Conservation (phyloP, 768 basidiomycete genomes). For the Inosperma sp. region DNA sequence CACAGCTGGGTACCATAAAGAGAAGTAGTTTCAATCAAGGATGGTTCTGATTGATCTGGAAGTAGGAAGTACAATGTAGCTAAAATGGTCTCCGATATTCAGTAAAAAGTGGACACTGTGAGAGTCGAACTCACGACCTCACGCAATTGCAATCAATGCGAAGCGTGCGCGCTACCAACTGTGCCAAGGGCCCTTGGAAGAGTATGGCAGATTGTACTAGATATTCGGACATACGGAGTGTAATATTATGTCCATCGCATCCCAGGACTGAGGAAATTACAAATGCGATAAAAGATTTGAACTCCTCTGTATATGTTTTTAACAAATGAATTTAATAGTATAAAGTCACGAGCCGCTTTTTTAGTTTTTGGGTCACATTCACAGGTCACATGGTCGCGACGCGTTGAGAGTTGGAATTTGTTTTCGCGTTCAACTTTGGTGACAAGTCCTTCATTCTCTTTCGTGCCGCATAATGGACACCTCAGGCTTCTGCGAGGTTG, state of each 20-base stretch:
- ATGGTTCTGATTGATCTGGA: not conserved
- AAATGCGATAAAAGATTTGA: too few species aligned
- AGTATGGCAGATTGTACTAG: too few species aligned
- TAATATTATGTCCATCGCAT: too few species aligned
- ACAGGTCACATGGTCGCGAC: conserved; percentile 7
- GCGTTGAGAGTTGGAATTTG: conserved; percentile 2
- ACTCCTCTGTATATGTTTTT: too few species aligned
- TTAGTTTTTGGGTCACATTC: too few species aligned
- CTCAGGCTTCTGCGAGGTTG: conserved; percentile 47
- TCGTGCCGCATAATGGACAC: conserved; percentile 33
- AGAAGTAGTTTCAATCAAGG: too few species aligned
- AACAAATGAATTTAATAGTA: too few species aligned
- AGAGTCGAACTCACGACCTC: conserved; percentile 37
- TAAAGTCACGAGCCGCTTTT: too few species aligned
- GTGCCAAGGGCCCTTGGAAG: conserved; percentile 32
- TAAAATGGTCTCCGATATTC: not conserved
- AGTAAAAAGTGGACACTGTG: conserved; percentile 32
- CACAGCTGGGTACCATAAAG: too few species aligned
- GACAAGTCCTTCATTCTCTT: not conserved
- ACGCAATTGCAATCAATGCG: conserved; percentile 28
- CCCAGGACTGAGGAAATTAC: too few species aligned
- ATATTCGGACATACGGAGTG: too few species aligned
- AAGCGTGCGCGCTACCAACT: conserved; percentile 39
- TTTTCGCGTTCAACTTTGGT: not conserved
- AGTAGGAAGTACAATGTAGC: not conserved